phyloP scores from a whole-genome alignment of 768 basidiomycete species.

The Daedaleopsis nitida region DNA sequence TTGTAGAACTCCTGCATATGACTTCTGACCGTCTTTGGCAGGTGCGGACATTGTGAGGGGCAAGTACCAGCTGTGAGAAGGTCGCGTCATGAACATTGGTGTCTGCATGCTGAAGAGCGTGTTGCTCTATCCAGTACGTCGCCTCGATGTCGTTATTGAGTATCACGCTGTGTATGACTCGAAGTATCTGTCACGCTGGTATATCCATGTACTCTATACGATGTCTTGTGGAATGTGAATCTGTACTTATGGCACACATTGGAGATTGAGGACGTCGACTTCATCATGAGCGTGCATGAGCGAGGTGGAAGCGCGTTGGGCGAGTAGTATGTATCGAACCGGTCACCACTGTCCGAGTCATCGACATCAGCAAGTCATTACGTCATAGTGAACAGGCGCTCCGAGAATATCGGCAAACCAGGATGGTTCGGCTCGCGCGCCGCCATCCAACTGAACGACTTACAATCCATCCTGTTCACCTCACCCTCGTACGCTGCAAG shows the following conservation, averaged over 20 bases:
- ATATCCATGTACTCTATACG: background rate
- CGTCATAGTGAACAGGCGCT: background rate
- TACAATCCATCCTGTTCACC: conserved; percentile 28
- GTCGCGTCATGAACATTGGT: background rate
- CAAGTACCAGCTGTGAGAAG: conserved; percentile 10
- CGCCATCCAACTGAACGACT: conserved; percentile 17
- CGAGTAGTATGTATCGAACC: too few relatives aligned
- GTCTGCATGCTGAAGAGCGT: background rate
- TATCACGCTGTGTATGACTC: background rate
- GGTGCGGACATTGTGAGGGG: conserved; percentile 34
- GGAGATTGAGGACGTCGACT: too few relatives aligned
- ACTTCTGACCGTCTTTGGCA: background rate
- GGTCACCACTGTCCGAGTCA: too few relatives aligned
- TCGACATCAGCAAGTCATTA: background rate
- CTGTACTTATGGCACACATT: too few relatives aligned
- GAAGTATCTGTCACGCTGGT: background rate
- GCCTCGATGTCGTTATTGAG: background rate
- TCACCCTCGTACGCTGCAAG: conserved; percentile 3
- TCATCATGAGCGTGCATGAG: too few relatives aligned
- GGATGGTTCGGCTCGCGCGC: background rate
- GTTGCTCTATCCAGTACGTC: background rate
- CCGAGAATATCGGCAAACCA: conserved; percentile 5
- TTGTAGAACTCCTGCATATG: background rate
- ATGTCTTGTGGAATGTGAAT: too few relatives aligned
- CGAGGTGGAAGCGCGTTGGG: too few relatives aligned